A percentile compares a stretch with the other conserved stretches of the same genome.
phyloP scores from a whole-genome alignment of 805 yeast species.

The Pichia ethanolica region DNA sequence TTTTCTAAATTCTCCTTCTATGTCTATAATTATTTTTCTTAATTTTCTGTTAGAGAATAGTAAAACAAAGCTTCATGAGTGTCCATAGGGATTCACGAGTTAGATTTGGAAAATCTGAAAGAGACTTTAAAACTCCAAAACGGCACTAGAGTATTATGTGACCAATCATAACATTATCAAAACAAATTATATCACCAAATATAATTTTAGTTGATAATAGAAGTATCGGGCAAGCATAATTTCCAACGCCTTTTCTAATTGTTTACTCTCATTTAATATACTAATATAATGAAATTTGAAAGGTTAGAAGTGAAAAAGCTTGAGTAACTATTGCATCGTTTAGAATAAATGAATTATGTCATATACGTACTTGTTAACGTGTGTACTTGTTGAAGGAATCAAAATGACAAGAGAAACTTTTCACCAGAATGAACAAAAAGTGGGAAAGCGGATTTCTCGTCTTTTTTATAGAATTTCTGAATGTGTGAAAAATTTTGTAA shows the following conservation, averaged over 20 bases:
- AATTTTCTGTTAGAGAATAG: background rate
- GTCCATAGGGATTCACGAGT: slow-evolving; percentile 43
- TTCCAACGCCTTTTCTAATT: background rate
- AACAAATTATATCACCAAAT: slow-evolving; percentile 5
- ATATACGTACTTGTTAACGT: too few species aligned
- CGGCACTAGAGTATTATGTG: slow-evolving; percentile 6
- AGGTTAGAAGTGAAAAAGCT: background rate
- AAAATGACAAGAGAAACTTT: too few species aligned
- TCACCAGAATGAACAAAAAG: too few species aligned
- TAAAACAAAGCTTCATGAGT: slow-evolving; percentile 36
- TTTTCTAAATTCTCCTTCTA: too few species aligned
- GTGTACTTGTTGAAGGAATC: too few species aligned
- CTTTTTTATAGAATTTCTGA: too few species aligned
- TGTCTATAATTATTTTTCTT: too few species aligned
- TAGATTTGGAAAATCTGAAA: background rate
- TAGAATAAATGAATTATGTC: too few species aligned
- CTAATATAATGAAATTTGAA: too few species aligned
- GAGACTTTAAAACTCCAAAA: background rate
- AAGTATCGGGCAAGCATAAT: slow-evolving; percentile 5
- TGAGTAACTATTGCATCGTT: too few species aligned
- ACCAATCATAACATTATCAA: slow-evolving; percentile 3
- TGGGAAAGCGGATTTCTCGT: too few species aligned
- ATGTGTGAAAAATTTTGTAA: too few species aligned
- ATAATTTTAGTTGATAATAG: slow-evolving; percentile 1
- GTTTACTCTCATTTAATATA: background rate